Evolutionary conservation across 768 basidiomycete genomes (phyloP).

Genomic region (Chalciporus chontae): DNA sequence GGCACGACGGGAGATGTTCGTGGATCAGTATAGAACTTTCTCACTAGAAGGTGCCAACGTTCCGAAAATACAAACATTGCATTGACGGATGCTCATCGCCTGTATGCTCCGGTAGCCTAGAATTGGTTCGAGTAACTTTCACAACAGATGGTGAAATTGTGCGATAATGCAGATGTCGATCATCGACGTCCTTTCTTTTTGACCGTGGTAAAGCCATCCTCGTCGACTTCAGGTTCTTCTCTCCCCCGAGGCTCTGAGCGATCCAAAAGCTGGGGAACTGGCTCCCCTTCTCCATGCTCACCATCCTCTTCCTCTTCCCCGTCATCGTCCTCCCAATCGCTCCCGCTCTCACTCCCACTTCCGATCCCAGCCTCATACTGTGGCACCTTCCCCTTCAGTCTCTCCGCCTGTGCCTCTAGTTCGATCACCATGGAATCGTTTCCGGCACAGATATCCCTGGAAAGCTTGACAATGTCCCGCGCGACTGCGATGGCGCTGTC

Average conservation of each 20-base stretch:
- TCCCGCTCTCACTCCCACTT: conserved; percentile 33
- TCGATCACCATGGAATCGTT: conserved; percentile 47
- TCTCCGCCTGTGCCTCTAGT: conserved; percentile 65
- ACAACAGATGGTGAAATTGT: not conserved
- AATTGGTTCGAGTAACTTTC: not conserved
- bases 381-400: conserved; percentile 52
- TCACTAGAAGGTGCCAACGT: no score
- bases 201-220: conserved; percentile 90
- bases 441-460: conserved; percentile 50
- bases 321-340: conserved; percentile 47
- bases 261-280: conserved; percentile 56
- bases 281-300: conserved; percentile 44
- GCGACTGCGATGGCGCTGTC: conserved; percentile 75
- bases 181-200: conserved; percentile 50
- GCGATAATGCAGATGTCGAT: conserved; percentile 4
- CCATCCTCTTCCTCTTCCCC: conserved; percentile 35
- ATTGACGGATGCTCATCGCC: no score
- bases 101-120: not conserved
- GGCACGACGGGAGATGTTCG: no score
- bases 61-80: no score
- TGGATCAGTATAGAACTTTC: no score
- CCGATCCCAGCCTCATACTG: conserved; percentile 41
- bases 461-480: conserved; percentile 64
- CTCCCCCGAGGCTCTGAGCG: conserved; percentile 29
- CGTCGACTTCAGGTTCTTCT: conserved; percentile 74